Evolutionary conservation across 176 grass and related monocot genomes (phyloP), one percentile per base, ranked within the genome.

Genomic region (Triticum turgidum): DNA sequence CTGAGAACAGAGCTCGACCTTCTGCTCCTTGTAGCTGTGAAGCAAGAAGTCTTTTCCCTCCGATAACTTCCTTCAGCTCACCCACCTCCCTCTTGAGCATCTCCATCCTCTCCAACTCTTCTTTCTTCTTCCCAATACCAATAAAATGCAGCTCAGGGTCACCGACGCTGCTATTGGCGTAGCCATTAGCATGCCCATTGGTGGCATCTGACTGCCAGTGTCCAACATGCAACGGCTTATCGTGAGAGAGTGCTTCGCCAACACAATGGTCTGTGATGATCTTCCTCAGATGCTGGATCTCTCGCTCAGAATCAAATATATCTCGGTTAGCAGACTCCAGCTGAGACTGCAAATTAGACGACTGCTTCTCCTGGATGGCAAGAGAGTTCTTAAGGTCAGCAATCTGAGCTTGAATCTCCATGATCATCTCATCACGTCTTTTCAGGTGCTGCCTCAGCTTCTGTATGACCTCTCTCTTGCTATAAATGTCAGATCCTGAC

Each of bases 31-130:
- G 85, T 94, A 99, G 83, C 87, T 96, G 92, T 94, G 92, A 58
- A 99, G 94, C 80, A 99, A 80, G 84, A 96, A 99, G 66, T 99
- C 94, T 75, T 99, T 99, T 99, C 29, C 97, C 97, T 77, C 89
- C 92, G 1, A 94, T 96, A 22, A 94, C 90, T 82, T 93, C 94
- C 90, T 91, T 94, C 77, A 99, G 82, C 11, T 93, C 94, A 22
- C 88, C 45, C 0, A 96, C 89, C 64, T 93, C 97, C 83, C 84
- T 94, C 90, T 85, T 93, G 25, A 96, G 87, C 81, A 92, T 92
- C 80, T 96, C 94, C 56, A 91, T 73, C 68, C 54, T 93, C 66
- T 89, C 86, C n/a, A 76, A 68, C 29, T 89, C 86, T 44, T 61
- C 89, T 69, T 83, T 92, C 82, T 74, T 94, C 87, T 85, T 96